Conservation (phyloP, 2,329 filamentous ascomycete species). For the Pestalotiopsis sp. region DNA sequence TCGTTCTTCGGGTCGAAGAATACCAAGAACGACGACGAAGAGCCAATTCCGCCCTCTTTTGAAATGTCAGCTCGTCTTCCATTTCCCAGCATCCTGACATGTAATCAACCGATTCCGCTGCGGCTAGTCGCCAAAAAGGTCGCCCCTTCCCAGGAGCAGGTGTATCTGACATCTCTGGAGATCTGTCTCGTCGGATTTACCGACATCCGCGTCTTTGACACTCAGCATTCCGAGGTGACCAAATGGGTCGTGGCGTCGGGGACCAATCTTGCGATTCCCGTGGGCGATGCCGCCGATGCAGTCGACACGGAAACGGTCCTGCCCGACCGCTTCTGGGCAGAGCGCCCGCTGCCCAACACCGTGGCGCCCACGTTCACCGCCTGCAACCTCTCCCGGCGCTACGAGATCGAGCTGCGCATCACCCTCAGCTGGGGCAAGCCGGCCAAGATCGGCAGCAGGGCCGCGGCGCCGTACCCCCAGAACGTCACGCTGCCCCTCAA, state of each 20-base stretch:
- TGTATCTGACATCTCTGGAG: conserved; percentile 79
- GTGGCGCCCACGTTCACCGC: conserved; percentile 85
- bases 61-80: conserved; percentile 81
- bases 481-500: conserved; percentile 77
- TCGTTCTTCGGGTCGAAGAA: conserved; percentile 14
- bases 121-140: conserved; percentile 80
- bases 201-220: conserved; percentile 75
- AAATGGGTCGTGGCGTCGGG: conserved; percentile 77
- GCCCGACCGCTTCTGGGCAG: conserved; percentile 74
- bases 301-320: conserved; percentile 71
- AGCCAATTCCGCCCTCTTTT: conserved; percentile 65
- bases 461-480: conserved; percentile 55
- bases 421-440: conserved; percentile 71
- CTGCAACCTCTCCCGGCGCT: conserved; percentile 82
- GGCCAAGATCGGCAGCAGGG: conserved; percentile 37
- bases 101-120: conserved; percentile 83
- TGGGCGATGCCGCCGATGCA: conserved; percentile 63
- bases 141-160: conserved; percentile 66
- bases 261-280: conserved; percentile 70
- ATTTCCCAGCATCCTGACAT: conserved; percentile 85
- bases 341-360: conserved; percentile 75
- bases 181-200: conserved; percentile 83
- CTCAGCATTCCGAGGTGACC: conserved; percentile 69
- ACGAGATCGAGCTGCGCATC: conserved; percentile 82
- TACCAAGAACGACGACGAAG: conserved; percentile 26